These are phyloP conservation scores for Phytophthora multivora DNA, from an alignment of 352 stramenopile species.

Conservation along the genomic window DNA sequence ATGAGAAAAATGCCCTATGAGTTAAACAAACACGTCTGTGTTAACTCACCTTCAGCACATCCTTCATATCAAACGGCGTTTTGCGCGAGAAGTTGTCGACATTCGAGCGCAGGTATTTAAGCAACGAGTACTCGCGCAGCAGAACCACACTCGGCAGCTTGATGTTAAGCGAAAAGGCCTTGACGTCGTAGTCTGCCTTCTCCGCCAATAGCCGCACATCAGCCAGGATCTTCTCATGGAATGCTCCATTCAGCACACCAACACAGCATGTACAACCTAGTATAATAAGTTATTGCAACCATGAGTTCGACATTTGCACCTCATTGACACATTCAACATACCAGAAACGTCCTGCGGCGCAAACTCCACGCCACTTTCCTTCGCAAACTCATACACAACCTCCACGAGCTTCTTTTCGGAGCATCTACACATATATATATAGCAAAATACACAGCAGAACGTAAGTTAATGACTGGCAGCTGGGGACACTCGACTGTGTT, in stretches of 20 bases:
- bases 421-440: constrained; percentile 10
- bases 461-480: constrained; percentile 11
- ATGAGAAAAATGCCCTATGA: not conserved
- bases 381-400: constrained; percentile 25
- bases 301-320: not conserved
- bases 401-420: constrained; percentile 39
- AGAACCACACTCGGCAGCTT: constrained; percentile 81
- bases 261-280: constrained; percentile 74
- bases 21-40: not conserved
- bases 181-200: constrained; percentile 63
- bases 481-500: not conserved
- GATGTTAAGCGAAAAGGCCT: constrained; percentile 78
- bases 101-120: constrained; percentile 53
- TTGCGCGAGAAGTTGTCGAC: constrained; percentile 42
- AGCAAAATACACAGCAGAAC: not conserved
- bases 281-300: not conserved
- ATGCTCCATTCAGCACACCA: constrained; percentile 54
- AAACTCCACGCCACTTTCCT: constrained; percentile 26
- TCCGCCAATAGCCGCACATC: constrained; percentile 45
- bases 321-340: constrained; percentile 9
- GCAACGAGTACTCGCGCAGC: constrained; percentile 77
- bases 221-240: constrained; percentile 50
- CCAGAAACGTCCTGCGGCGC: constrained; percentile 25
- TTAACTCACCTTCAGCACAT: constrained; percentile 69
- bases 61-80: constrained; percentile 70